Base-by-base conservation (phyloP, 2,329 filamentous ascomycete genomes). In the Calcarisporium arbuscula region DNA sequence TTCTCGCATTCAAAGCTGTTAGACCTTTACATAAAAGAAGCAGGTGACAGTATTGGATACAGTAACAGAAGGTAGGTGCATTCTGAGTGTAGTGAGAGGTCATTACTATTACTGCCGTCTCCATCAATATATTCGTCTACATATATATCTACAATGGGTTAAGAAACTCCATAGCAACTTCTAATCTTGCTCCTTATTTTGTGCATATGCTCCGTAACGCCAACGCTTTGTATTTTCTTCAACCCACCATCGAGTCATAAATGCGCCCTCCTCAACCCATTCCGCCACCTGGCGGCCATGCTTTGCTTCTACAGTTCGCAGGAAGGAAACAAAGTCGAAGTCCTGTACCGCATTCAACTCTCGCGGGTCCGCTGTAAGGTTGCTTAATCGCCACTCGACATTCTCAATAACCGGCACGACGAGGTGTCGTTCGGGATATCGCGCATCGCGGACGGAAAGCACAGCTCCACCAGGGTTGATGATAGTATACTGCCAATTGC, bases 221-320 rank as follows among this genome's bases (percentile, higher is more conserved):
- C 53, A 60, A 30, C 55, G 52, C 35, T 47, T 58, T 25, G 43
- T 53, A 23, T 60, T 60, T 36, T 59, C 54, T 27, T 56, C 49
- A 1, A 57, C 52, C 43, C 53, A 60, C 55, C 57, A 59, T 10
- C 53, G 43, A 5, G 52, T 50, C 14, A 58, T 40, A 18, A 54
- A 54, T 5, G 54, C 48, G 1, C 49, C 57, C 28, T 55, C 52
- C 36, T 60, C 52, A 2, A 45, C 49, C 56, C 55, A 57, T n/a
- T 45, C 44, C 5, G 54, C 47, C 3, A 47, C 45, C 4, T 53
- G 52, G 5, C 41, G 28, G 4, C 55, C 54, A 15, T 49, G 42
- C n/a, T 46, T 30, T 3, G 25, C 11, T 19, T 48, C 35, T 2
- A 57, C 44, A 5, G 37, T 41, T 3, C 34, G 36, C 14, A 49